Evolutionary conservation across 305 asterid genomes (phyloP), one percentile per base, ranked within the genome.

Genomic region (Stenogyne calaminthoides): DNA sequence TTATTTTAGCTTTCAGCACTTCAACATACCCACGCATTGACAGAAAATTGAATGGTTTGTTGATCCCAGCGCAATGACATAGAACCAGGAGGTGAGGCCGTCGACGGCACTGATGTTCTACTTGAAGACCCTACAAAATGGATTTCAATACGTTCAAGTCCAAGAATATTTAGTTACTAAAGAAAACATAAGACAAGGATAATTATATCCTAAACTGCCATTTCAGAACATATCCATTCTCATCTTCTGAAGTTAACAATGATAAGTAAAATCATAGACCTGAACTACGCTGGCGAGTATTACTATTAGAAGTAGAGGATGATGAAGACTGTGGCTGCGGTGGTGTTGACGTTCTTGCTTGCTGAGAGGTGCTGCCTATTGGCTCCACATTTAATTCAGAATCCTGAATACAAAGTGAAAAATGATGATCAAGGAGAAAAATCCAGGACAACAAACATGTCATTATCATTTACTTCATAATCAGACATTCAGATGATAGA

Each of bases 1-100:
- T 44, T 58, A 72, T 64, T 52, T 57, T 58, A 69, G 69, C 49
- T 67, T 69, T 60, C n/a, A 68, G 52, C 42, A 55, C n/a, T 42
- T 60, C n/a, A 79, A 67, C 84, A 65, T 90, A 95, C 99, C 99
- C 99, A 95, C 77, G 99, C 97, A 82, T 95, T 91, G 80, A 92
- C 94, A 40, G 98, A 88, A 83, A 95, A 92, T 58, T 83, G 98
- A 64, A 90, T 83, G 55, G 98, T 92, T 62, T 84, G 88, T 40
- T 71, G 82, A 84, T 95, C 91, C 94, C 92, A 90, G 65, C 83
- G 91, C 81, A 92, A 77, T 68, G 97, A 80, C n/a, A 85, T 70
- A 69, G 97, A 34, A 79, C 70, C 80, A 6, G 89, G 81, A 78
- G 91, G 84, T 71, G 94, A 72, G 55, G 85, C 73, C 57, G 89